These are phyloP conservation scores for Hamiltosporidium tvaerminnensis DNA, from an alignment of 371 early-diverging fungal species.

Conservation along the genomic window DNA sequence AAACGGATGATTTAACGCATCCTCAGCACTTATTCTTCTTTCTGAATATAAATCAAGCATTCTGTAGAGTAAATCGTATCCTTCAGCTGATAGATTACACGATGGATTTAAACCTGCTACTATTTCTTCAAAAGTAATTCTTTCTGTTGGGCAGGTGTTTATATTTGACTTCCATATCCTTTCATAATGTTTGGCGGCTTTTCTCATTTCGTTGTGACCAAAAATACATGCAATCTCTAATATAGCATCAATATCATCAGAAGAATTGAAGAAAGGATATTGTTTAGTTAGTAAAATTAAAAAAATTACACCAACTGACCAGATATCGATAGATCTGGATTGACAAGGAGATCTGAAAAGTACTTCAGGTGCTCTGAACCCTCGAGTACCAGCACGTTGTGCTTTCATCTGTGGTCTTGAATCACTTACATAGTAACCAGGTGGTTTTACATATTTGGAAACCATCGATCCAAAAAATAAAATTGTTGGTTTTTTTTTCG, in stretches of 20 bases:
- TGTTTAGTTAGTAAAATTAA: conserved; percentile 62
- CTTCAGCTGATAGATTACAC: conserved; percentile 21
- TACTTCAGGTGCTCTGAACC: conserved; percentile 89
- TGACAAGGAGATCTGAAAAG: conserved; percentile 67
- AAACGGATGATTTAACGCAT: conserved; percentile 49
- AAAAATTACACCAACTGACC: conserved; percentile 82
- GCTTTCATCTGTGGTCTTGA: conserved; percentile 61
- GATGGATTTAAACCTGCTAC: conserved; percentile 28
- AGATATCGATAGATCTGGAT: conserved; percentile 69
- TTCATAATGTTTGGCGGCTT: conserved; percentile 48
- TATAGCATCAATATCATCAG: conserved; percentile 70
- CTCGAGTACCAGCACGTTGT: conserved; percentile 85
- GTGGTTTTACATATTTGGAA: conserved; percentile 1
- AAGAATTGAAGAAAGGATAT: conserved; percentile 77
- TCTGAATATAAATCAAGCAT: conserved; percentile 45
- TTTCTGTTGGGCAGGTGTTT: conserved; percentile 38
- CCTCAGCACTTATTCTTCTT: conserved; percentile 48
- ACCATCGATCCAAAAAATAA: neutral
- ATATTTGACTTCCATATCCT: conserved; percentile 53
- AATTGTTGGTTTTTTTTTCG: conserved; percentile 5
- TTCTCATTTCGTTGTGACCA: conserved; percentile 64
- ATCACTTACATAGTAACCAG: conserved; percentile 53
- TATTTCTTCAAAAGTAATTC: conserved; percentile 47
- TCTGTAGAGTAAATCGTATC: conserved; percentile 47
- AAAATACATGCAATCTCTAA: conserved; percentile 72